Evolutionary conservation across 2,329 filamentous ascomycete species (phyloP).

Genomic region (Penicillium sp.): DNA sequence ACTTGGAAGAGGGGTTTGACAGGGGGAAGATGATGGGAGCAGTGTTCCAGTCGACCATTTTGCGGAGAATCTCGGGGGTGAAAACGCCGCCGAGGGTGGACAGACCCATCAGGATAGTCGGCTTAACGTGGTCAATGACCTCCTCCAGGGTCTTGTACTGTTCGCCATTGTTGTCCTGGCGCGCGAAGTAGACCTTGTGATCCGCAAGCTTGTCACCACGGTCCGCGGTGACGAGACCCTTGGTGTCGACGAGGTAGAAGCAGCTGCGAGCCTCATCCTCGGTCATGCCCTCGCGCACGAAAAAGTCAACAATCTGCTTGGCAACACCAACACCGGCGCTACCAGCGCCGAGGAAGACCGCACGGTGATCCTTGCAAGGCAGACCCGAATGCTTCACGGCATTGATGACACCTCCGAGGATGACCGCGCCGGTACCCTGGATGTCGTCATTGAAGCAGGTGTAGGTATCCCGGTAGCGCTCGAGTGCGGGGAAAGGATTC

Average conservation of each 20-base stretch:
- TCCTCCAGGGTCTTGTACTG: slow-evolving; percentile 75
- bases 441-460: slow-evolving; percentile 99
- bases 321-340: slow-evolving; percentile 95
- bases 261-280: slow-evolving; percentile 82
- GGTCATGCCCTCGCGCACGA: slow-evolving; percentile 82
- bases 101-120: slow-evolving; percentile 87
- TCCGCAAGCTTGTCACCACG: slow-evolving; percentile 89
- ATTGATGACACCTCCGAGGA: slow-evolving; percentile 73
- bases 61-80: slow-evolving; percentile 74
- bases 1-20: slow-evolving; percentile 92
- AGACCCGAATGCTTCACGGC: slow-evolving; percentile 78
- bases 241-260: slow-evolving; percentile 97
- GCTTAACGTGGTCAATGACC: slow-evolving; percentile 90
- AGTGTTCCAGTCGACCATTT: slow-evolving; percentile 59
- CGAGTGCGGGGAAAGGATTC: slow-evolving; percentile 89
- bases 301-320: slow-evolving; percentile 96
- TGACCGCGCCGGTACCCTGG: slow-evolving; percentile 92
- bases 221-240: slow-evolving; percentile 88
- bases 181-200: slow-evolving; percentile 68
- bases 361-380: slow-evolving; percentile 79
- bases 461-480: slow-evolving; percentile 80
- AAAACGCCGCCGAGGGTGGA: slow-evolving; percentile 93
- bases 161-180: slow-evolving; percentile 58
- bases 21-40: slow-evolving; percentile 91
- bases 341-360: slow-evolving; percentile 93